Evolutionary conservation across 192 early-diverging fungal genomes (phyloP).

Genomic region (Oehlia diaphana): DNA sequence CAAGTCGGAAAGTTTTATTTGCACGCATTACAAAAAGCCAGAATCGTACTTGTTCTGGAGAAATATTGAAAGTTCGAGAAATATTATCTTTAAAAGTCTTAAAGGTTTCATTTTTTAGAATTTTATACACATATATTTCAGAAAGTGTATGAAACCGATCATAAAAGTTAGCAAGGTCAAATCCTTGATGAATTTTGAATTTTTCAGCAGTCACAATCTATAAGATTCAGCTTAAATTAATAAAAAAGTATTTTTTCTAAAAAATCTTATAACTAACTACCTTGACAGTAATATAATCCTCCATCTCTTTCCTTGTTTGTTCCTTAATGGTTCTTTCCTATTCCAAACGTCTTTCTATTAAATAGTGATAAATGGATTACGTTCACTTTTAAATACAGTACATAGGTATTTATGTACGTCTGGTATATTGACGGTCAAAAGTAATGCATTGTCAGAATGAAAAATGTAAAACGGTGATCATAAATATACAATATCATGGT

Average conservation of each 20-base stretch:
- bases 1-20: slow-evolving; percentile 89
- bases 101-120: slow-evolving; percentile 60
- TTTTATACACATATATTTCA: slow-evolving; percentile 37
- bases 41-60: slow-evolving; percentile 63
- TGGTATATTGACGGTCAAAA: too few relatives aligned
- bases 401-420: too few relatives aligned
- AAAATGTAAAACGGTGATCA: too few relatives aligned
- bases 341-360: slow-evolving; percentile 52
- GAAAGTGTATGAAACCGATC: slow-evolving; percentile 43
- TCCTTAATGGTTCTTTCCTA: slow-evolving; percentile 64
- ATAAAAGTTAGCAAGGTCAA: slow-evolving; percentile 84
- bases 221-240: background rate
- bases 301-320: slow-evolving; percentile 61
- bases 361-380: background rate
- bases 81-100: slow-evolving; percentile 55
- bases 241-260: background rate
- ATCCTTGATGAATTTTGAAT: slow-evolving; percentile 73
- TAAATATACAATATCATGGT: too few relatives aligned
- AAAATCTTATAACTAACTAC: slow-evolving; percentile 31
- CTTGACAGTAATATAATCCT: slow-evolving; percentile 67
- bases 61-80: slow-evolving; percentile 44
- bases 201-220: slow-evolving; percentile 68
- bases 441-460: too few relatives aligned
- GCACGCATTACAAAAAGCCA: slow-evolving; percentile 86
- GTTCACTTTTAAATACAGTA: background rate